Evolutionary conservation across 768 basidiomycete species (phyloP), one percentile per base, ranked within the genome.

Genomic region (Mycena filopes): DNA sequence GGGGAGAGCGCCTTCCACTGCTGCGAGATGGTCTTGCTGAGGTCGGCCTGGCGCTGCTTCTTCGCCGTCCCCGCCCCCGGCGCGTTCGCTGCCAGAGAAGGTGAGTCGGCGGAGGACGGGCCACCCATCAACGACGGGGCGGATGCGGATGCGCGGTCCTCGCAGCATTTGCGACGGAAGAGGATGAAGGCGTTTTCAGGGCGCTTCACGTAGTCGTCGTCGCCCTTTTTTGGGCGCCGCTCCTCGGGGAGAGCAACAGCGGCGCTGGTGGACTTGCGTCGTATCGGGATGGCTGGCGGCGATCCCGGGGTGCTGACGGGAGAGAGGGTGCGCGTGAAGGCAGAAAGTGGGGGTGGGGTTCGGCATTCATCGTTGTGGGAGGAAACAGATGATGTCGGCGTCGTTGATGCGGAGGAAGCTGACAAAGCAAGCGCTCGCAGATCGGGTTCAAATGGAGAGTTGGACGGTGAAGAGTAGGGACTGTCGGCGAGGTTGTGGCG

Each of bases 181-280:
- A 93, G 84, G 75, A 93, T 93, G 82, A 93, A 93, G 10, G 92
- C 92, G 72, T 93, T 93, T 29, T 60, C 58, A 10, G 45, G 64
- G 45, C 92, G 87, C 77, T 92, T 92, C 81, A 93, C 87, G 73
- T 93, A 93, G 76, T 91, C 90, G 51, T 90, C 90, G 77, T 93
- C 91, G 70, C 92, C 91, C 81, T 89, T 88, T 78, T 81, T 87
- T 66, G 89, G 85, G 63, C 85, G 77, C 68, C 86, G 86, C 65
- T 89, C 87, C 2, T 60, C 67, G 1, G 49, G 28, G 2, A 10
- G 33, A 16, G 8, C 60, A 7, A 48, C 41, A 12, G 36, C 31
- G 26, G 6, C 26, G 58, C 61, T 55, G 4, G 55, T 62, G 11
- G 43, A 40, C 18, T 65, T 69, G 0, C 62, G n/a, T 11, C 66